Evolutionary conservation across 805 yeast genomes (phyloP).

Genomic region (Starmerella etchellsii): DNA sequence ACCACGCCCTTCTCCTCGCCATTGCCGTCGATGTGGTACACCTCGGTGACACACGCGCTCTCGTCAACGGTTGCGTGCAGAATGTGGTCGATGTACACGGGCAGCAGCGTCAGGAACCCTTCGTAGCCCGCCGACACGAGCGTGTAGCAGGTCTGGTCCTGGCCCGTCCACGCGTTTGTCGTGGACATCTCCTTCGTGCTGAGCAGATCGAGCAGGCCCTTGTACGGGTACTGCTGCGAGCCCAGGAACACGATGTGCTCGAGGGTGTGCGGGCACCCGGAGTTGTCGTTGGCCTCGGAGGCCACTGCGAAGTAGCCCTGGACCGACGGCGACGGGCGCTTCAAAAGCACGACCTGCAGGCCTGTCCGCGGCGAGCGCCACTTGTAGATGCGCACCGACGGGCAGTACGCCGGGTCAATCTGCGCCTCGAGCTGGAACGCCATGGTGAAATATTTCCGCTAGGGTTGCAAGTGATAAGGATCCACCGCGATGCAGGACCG

Average conservation of each 20-base stretch:
- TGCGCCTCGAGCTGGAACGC: constrained; percentile 17
- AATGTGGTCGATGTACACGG: constrained; percentile 81
- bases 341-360: constrained; percentile 60
- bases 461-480: too few relatives aligned
- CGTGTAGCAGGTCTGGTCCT: constrained; percentile 91
- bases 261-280: constrained; percentile 90
- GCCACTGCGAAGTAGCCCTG: constrained; percentile 94
- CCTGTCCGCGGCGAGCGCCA: constrained; percentile 77
- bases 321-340: constrained; percentile 71
- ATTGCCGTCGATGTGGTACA: constrained; percentile 81
- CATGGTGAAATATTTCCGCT: neutral
- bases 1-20: constrained; percentile 94
- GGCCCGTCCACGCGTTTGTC: constrained; percentile 95
- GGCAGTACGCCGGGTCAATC: constrained; percentile 19
- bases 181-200: constrained; percentile 74
- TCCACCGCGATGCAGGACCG: too few relatives aligned
- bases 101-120: constrained; percentile 72
- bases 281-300: constrained; percentile 74
- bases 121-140: constrained; percentile 92
- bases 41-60: constrained; percentile 86
- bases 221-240: constrained; percentile 73
- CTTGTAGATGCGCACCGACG: constrained; percentile 29
- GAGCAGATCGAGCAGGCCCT: constrained; percentile 76
- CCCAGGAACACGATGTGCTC: constrained; percentile 96
- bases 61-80: constrained; percentile 76